Conservation (phyloP, 1,284 basidiomycete genomes). For the Farysia itapuensis region DNA sequence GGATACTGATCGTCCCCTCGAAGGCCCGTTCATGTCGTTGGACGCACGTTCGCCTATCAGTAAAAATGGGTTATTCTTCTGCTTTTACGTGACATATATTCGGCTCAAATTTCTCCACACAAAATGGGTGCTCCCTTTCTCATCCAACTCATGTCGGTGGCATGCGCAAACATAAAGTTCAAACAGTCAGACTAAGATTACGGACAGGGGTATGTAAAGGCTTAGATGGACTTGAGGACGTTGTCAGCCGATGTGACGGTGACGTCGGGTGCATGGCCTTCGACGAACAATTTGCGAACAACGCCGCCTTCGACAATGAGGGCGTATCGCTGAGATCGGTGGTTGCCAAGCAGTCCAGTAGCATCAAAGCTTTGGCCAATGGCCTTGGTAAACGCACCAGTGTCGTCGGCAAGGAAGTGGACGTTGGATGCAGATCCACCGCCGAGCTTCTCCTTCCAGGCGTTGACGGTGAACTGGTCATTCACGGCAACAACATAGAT, state of each 20-base stretch:
- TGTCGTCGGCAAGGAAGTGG: conserved; percentile 56
- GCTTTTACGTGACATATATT: no score
- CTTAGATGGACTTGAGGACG: conserved; percentile 35
- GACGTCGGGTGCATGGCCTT: conserved; percentile 47
- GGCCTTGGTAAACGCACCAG: conserved; percentile 52
- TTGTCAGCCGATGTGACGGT: conserved; percentile 50
- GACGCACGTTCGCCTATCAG: no score
- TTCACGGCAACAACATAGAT: conserved; percentile 56
- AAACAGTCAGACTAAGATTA: no score
- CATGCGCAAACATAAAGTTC: no score
- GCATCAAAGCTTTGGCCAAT: conserved; percentile 54
- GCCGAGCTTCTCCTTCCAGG: conserved; percentile 56
- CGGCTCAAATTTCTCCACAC: no score
- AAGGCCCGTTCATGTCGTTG: no score
- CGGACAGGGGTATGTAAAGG: no score
- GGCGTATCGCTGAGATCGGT: conserved; percentile 44
- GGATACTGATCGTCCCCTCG: no score
- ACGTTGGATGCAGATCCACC: conserved; percentile 28
- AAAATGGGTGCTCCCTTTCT: no score
- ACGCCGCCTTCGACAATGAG: conserved; percentile 46
- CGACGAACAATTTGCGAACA: conserved; percentile 46
- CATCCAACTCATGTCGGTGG: conserved; percentile 1
- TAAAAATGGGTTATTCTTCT: no score
- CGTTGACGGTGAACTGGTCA: conserved; percentile 51
- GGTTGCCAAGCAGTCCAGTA: conserved; percentile 44